A percentile compares a stretch with the other conserved stretches of the same genome.
Conservation (phyloP, 192 early-diverging fungal species). For the Phlyctochytrium bullatum region DNA sequence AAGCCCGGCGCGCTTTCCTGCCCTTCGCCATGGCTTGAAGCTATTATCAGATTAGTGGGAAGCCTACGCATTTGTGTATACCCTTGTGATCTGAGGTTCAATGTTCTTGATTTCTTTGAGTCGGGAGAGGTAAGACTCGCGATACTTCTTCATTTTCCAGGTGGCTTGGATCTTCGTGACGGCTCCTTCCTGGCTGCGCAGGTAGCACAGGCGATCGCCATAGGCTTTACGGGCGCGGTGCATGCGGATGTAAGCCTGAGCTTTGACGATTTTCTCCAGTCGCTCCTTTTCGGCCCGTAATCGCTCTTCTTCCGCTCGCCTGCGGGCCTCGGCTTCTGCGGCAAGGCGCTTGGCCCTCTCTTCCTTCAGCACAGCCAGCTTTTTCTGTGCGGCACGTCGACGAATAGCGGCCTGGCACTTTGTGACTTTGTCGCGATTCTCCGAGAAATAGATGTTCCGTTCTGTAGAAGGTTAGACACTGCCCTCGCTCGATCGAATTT, state of each 20-base stretch:
- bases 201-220: slow-evolving; percentile 10
- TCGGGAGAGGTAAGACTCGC: slow-evolving; percentile 28
- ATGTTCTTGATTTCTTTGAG: slow-evolving; percentile 34
- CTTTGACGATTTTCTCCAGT: slow-evolving; percentile 25
- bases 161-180: slow-evolving; percentile 41
- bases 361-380: background rate
- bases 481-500: background rate
- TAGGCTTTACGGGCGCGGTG: slow-evolving; percentile 33
- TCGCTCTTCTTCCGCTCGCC: slow-evolving; percentile 38
- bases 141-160: slow-evolving; percentile 18
- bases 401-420: slow-evolving; percentile 21
- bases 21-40: slow-evolving; percentile 68
- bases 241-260: slow-evolving; percentile 36
- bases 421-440: slow-evolving; percentile 23
- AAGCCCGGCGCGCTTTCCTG: slow-evolving; percentile 58
- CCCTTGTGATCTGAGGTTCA: slow-evolving; percentile 42
- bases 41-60: slow-evolving; percentile 25
- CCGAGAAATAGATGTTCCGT: slow-evolving; percentile 6
- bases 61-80: slow-evolving; percentile 29
- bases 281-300: background rate
- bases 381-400: slow-evolving; percentile 30
- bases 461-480: slow-evolving; percentile 17
- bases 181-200: slow-evolving; percentile 19
- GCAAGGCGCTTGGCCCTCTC: slow-evolving; percentile 23
- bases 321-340: slow-evolving; percentile 11